Percentiles rank a stretch among this genome's conserved stretches.
Conservation (phyloP, 306 rosid species). For the Prunus campanulata region DNA sequence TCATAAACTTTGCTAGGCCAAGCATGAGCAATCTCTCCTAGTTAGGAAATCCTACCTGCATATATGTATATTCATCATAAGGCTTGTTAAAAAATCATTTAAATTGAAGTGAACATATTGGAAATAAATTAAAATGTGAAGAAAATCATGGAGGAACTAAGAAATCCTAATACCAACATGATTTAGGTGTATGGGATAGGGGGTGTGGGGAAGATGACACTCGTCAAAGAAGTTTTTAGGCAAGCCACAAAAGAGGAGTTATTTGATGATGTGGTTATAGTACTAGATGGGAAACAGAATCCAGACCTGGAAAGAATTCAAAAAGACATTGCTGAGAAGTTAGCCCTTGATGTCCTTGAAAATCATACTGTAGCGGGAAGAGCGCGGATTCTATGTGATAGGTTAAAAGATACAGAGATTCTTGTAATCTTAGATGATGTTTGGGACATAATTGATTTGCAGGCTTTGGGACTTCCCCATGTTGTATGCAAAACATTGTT, state of each 20-base stretch:
- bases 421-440: conserved; percentile 40
- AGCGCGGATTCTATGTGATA: background rate
- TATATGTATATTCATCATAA: too few species aligned
- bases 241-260: conserved; percentile 8
- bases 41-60: too few species aligned
- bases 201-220: background rate
- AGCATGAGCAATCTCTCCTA: too few species aligned
- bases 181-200: background rate
- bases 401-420: conserved; percentile 6
- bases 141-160: background rate
- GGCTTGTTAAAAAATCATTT: too few species aligned
- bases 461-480: conserved; percentile 28
- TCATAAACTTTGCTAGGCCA: too few species aligned
- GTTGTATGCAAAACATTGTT: conserved; percentile 22
- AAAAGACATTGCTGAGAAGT: conserved; percentile 21
- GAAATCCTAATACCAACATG: background rate
- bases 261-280: conserved; percentile 26
- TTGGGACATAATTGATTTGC: conserved; percentile 29
- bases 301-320: conserved; percentile 19
- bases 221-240: background rate
- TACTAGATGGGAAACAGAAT: conserved; percentile 7
- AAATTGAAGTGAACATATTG: too few species aligned
- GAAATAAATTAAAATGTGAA: background rate
- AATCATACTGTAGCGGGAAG: conserved; percentile 1
- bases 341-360: conserved; percentile 23